Evolutionary conservation across 169 alveolate species (phyloP), one percentile per base, ranked within the genome.

Genomic region (Cryptosporidium viatorum): DNA sequence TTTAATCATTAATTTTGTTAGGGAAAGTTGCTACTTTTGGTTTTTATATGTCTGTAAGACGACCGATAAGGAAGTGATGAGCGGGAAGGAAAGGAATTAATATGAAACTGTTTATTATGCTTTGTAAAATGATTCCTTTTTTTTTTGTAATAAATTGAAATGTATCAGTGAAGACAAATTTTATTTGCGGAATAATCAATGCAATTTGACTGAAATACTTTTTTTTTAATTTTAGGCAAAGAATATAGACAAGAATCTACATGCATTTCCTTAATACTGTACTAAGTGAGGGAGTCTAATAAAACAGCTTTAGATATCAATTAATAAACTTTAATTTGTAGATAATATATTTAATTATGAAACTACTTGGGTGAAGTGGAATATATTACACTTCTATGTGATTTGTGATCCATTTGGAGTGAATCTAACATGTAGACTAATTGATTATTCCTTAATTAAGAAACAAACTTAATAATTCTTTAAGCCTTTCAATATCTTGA

Each of bases 401-500:
- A 55, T 55, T 55, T 26, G 37, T 55, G 67, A 55, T 9, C 37
- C 35, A 55, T 55, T 41, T 8, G 23, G 67, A 55, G 37, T 55
- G 7, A 55, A 23, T 23, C 18, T 55, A 23, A 23, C 35, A n/a
- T 12, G 3, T 55, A 48, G 67, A 21, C 21, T n/a, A n/a, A 50
- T 55, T 55, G 14, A 55, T 55, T 26, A 16, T n/a, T 55, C 23
- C 12, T 55, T 26, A 67, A n/a, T 62, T 80, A 14, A 80, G 52
- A 31, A 80, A 80, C 18, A 37, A 16, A 3, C 52, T 31, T n/a
- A 80, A 33, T 39, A 80, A 31, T 60, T 37, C 21, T 65, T 80
- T 80, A 14, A 80, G 59, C n/a, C 35, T 80, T 50, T 80, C 89
- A 4, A 60, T 80, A 60, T 80, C 89, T 31, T 59, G 62, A 14